Evolutionary conservation across 306 rosid genomes (phyloP).

Genomic region (Vicia villosa): DNA sequence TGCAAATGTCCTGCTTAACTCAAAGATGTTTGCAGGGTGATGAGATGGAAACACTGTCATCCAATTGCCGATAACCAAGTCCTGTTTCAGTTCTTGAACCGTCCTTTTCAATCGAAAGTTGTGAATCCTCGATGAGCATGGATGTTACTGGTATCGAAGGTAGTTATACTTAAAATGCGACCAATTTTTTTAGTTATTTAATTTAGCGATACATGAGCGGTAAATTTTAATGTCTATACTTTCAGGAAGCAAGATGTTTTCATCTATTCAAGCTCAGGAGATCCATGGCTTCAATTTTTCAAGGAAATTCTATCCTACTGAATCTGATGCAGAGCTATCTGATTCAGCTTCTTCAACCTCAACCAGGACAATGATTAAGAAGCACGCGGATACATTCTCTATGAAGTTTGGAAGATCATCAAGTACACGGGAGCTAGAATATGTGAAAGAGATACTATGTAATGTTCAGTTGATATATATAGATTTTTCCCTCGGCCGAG

Average conservation of each 20-base stretch:
- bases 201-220: slow-evolving; percentile 14
- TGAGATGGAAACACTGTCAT: slow-evolving; percentile 52
- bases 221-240: slow-evolving; percentile 18
- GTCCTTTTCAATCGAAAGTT: slow-evolving; percentile 78
- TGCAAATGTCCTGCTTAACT: not conserved
- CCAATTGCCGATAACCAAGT: slow-evolving; percentile 68
- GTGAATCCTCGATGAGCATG: slow-evolving; percentile 61
- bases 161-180: slow-evolving; percentile 31
- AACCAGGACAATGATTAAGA: slow-evolving; percentile 38
- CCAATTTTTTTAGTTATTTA: not conserved
- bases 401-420: slow-evolving; percentile 40
- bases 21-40: slow-evolving; percentile 47
- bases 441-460: slow-evolving; percentile 65
- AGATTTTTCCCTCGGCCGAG: slow-evolving; percentile 60
- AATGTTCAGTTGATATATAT: slow-evolving; percentile 68
- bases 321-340: slow-evolving; percentile 67
- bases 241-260: slow-evolving; percentile 76
- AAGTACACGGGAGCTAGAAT: slow-evolving; percentile 67
- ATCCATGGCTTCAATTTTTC: slow-evolving; percentile 48
- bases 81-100: slow-evolving; percentile 87
- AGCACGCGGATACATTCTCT: slow-evolving; percentile 33
- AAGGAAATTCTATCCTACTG: slow-evolving; percentile 50
- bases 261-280: slow-evolving; percentile 64
- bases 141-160: slow-evolving; percentile 72
- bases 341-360: slow-evolving; percentile 89